Base-by-base conservation (phyloP, 164 flowering plant species). In the Umbellularia californica region DNA sequence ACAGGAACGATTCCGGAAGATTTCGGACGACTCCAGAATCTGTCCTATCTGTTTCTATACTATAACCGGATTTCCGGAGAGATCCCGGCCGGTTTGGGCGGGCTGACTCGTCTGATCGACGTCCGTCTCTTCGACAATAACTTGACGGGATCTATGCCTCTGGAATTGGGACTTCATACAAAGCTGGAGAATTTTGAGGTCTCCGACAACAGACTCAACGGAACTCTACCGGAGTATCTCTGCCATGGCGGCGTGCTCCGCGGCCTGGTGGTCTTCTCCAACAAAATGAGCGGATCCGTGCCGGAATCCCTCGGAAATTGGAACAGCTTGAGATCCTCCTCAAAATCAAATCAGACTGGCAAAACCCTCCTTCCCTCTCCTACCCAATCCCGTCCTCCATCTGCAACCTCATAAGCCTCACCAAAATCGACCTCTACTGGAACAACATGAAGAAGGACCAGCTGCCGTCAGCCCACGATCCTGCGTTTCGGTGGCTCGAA, bases 301-400 rank as follows among this genome's bases (percentile, higher is more conserved):
- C 95, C 98, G 3, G 74, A 76, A 51, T 87, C 94, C 2, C 82
- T 92, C 2, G 88, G 80, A 17, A 77, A 81, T 12, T 95, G 98
- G 72, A 22, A 3, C 2, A 81, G 82, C 68, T 55, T 94, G 75
- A 65, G n/a, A n/a, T n/a, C n/a, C n/a, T n/a, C n/a, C n/a, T n/a
- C n/a, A n/a, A n/a, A n/a, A n/a, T n/a, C n/a, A n/a, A n/a, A n/a
- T n/a, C n/a, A n/a, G n/a, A n/a, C n/a, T n/a, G n/a, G n/a, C n/a
- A n/a, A n/a, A n/a, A n/a, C n/a, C n/a, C n/a, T n/a, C n/a, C n/a
- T n/a, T n/a, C n/a, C n/a, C n/a, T n/a, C n/a, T n/a, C n/a, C n/a
- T n/a, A n/a, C n/a, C n/a, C n/a, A n/a, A n/a, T n/a, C n/a, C n/a
- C n/a, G n/a, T n/a, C n/a, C n/a, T n/a, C n/a, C n/a, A n/a, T n/a